These are phyloP conservation scores for Cokeromyces recurvatus DNA, from an alignment of 371 early-diverging fungal species.

Conservation along the genomic window DNA sequence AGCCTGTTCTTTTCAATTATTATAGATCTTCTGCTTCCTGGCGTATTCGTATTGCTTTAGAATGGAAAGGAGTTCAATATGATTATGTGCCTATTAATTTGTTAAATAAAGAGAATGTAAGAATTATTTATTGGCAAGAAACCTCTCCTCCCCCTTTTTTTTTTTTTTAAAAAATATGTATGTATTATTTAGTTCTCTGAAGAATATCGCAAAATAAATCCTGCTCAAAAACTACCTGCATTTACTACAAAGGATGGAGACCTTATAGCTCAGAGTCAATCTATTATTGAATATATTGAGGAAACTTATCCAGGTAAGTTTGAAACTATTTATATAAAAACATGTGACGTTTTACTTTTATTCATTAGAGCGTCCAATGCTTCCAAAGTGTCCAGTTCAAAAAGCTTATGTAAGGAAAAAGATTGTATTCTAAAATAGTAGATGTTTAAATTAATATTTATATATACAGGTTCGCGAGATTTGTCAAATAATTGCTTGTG, in stretches of 20 bases:
- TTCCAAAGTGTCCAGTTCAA: constrained; percentile 65
- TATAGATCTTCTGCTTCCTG: constrained; percentile 74
- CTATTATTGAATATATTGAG: constrained; percentile 88
- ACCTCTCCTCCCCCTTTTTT: background rate
- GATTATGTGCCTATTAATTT: constrained; percentile 63
- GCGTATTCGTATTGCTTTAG: constrained; percentile 74
- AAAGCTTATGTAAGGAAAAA: constrained; percentile 56
- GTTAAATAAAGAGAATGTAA: constrained; percentile 66
- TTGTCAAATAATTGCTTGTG: constrained; percentile 67
- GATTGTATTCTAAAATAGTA: background rate
- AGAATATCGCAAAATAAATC: constrained; percentile 61
- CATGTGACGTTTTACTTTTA: background rate
- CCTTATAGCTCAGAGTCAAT: constrained; percentile 63
- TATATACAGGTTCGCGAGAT: constrained; percentile 63
- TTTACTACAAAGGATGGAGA: constrained; percentile 54
- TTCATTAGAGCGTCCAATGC: constrained; percentile 46
- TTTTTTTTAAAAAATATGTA: no score
- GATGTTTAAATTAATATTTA: background rate
- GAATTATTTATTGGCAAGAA: background rate
- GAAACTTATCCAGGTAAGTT: constrained; percentile 60
- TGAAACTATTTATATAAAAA: background rate
- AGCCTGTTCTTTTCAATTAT: constrained; percentile 68
- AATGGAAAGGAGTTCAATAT: constrained; percentile 69
- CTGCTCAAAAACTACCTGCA: constrained; percentile 68
- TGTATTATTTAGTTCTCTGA: background rate